phyloP scores from a whole-genome alignment of 805 yeast species.

The Crinitomyces ghanaensis region DNA sequence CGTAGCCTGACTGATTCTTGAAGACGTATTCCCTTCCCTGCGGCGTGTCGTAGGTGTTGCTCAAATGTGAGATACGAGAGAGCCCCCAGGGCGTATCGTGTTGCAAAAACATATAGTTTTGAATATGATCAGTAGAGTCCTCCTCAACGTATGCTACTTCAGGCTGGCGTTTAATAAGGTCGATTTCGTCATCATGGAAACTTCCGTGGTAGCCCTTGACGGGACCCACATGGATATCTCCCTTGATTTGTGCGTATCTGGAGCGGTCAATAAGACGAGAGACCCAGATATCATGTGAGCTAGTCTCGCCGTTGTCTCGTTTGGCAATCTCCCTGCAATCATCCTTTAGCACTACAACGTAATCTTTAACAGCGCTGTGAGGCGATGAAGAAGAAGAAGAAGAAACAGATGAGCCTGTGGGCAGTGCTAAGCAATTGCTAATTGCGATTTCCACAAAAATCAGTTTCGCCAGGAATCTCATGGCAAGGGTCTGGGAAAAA shows the following conservation, averaged over 20 bases:
- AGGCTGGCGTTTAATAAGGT: conserved; percentile 38
- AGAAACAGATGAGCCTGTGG: no score
- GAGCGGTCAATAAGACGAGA: no score
- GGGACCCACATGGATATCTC: conserved; percentile 19
- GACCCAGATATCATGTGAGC: no score
- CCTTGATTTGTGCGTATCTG: conserved; percentile 10
- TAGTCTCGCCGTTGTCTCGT: no score
- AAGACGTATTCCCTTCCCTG: conserved; percentile 63
- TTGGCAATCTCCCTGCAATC: no score
- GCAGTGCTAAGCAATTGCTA: conserved; percentile 4
- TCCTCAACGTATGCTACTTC: conserved; percentile 50
- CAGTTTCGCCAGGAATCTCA: conserved; percentile 2
- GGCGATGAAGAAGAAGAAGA: no score
- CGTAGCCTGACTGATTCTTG: conserved; percentile 66
- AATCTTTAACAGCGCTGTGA: no score
- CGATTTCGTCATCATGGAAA: conserved; percentile 34
- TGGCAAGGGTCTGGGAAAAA: no score
- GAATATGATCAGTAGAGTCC: conserved; percentile 60
- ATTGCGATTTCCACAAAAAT: conserved; percentile 4
- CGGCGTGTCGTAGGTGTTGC: conserved; percentile 47
- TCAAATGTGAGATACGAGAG: conserved; percentile 79
- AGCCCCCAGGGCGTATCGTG: conserved; percentile 92
- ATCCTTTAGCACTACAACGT: no score
- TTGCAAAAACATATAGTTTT: conserved; percentile 49
- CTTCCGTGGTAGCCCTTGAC: conserved; percentile 36